Evolutionary conservation across 805 yeast genomes (phyloP).

Genomic region (Peterozyma toletana): DNA sequence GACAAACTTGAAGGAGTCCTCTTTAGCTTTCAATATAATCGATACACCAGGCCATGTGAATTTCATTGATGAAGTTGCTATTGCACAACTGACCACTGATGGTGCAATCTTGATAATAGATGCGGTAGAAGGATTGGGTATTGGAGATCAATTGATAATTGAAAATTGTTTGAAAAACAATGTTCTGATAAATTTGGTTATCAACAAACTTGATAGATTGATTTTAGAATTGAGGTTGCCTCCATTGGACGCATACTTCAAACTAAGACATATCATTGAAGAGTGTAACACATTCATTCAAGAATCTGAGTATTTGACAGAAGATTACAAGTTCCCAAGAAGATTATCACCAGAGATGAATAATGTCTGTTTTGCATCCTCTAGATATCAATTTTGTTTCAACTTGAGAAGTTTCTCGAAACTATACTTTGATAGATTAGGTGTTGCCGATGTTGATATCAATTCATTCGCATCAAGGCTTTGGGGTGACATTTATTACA

Average conservation of each 20-base stretch:
- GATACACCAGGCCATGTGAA: slow-evolving; percentile 94
- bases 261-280: slow-evolving; percentile 53
- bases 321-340: slow-evolving; percentile 20
- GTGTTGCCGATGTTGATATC: slow-evolving; percentile 14
- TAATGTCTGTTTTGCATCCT: slow-evolving; percentile 73
- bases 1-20: slow-evolving; percentile 40
- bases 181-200: slow-evolving; percentile 47
- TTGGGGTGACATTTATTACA: slow-evolving; percentile 73
- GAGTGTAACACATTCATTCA: slow-evolving; percentile 52
- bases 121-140: slow-evolving; percentile 72
- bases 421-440: slow-evolving; percentile 33
- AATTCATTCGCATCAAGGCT: slow-evolving; percentile 45
- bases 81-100: slow-evolving; percentile 54
- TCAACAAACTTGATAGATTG: slow-evolving; percentile 85
- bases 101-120: slow-evolving; percentile 71
- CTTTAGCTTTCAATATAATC: slow-evolving; percentile 53
- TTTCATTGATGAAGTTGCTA: slow-evolving; percentile 68
- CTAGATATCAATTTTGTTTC: slow-evolving; percentile 57
- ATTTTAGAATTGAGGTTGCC: slow-evolving; percentile 73
- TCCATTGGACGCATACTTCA: slow-evolving; percentile 64
- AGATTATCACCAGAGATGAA: slow-evolving; percentile 52
- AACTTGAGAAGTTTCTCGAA: slow-evolving; percentile 58
- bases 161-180: slow-evolving; percentile 43
- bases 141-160: slow-evolving; percentile 45
- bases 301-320: slow-evolving; percentile 20